Conservation (phyloP, 176 grass and related monocot genomes). For the Miscanthus lutarioriparius region DNA sequence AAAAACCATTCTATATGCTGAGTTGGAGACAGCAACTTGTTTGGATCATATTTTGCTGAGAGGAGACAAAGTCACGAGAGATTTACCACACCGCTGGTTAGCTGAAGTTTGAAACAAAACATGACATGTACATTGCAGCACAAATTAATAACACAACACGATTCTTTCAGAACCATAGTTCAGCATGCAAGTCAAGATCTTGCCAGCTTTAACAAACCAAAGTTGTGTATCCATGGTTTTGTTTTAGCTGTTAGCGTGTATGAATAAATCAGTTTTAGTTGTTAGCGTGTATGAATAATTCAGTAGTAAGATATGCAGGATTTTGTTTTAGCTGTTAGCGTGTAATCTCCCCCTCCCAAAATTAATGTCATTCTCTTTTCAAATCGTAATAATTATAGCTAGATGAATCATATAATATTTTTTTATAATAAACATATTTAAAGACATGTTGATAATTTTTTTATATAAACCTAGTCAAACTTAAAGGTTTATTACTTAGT, state of each 20-base stretch:
- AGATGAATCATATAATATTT: neutral
- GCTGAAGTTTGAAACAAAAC: neutral
- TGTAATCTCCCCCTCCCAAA: neutral
- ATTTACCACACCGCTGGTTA: neutral
- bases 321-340: neutral
- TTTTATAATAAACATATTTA: too few relatives aligned
- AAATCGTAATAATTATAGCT: neutral
- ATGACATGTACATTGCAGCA: neutral
- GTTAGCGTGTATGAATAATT: too few relatives aligned
- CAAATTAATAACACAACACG: neutral
- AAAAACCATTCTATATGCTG: slow-evolving; percentile 14
- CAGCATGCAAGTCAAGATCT: too few relatives aligned
- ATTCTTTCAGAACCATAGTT: neutral
- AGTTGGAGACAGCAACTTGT: neutral
- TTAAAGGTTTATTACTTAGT: neutral
- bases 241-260: too few relatives aligned
- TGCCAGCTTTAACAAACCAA: too few relatives aligned
- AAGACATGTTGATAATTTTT: neutral
- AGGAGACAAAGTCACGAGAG: neutral
- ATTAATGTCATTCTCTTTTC: neutral
- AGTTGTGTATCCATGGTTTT: too few relatives aligned
- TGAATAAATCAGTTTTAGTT: neutral
- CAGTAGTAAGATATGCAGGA: too few relatives aligned
- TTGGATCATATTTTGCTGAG: neutral
- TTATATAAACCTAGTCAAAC: too few relatives aligned